phyloP scores from a whole-genome alignment of 805 yeast species.

The Wickerhamomyces hampshirensis region DNA sequence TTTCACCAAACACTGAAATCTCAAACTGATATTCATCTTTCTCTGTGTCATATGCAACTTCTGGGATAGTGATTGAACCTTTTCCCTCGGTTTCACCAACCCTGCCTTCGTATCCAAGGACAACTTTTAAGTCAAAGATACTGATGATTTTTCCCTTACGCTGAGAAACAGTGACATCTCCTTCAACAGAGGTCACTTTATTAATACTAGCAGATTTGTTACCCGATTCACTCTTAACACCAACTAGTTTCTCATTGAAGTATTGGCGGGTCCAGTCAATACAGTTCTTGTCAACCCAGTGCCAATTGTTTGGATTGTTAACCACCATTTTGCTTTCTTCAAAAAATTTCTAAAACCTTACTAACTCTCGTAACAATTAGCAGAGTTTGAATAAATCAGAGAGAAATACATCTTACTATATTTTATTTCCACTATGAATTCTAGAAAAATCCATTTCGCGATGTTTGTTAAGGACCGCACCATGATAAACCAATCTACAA shows the following conservation, averaged over 20 bases:
- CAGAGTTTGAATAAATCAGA: too few species aligned
- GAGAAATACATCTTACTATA: too few species aligned
- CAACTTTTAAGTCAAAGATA: slow-evolving; percentile 74
- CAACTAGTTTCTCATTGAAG: slow-evolving; percentile 57
- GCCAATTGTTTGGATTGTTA: slow-evolving; percentile 98
- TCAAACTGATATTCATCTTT: slow-evolving; percentile 83
- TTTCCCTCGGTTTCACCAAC: slow-evolving; percentile 38
- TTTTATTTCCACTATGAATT: too few species aligned
- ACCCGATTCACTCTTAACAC: slow-evolving; percentile 29
- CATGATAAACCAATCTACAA: too few species aligned
- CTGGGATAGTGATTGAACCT: slow-evolving; percentile 85
- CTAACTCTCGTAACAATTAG: too few species aligned
- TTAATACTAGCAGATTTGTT: slow-evolving; percentile 29
- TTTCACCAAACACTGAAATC: slow-evolving; percentile 54
- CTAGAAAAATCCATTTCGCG: too few species aligned
- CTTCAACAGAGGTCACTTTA: slow-evolving; percentile 54
- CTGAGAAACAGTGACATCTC: slow-evolving; percentile 96
- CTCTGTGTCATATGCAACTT: slow-evolving; percentile 89
- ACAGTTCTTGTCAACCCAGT: slow-evolving; percentile 99
- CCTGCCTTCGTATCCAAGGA: slow-evolving; percentile 51
- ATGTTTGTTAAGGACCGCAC: too few species aligned
- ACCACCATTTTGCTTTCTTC: slow-evolving; percentile 61
- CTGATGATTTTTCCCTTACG: slow-evolving; percentile 95
- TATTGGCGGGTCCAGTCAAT: slow-evolving; percentile 84
- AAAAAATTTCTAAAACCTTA: not conserved